phyloP scores from a whole-genome alignment of 306 rosid genomes.

The Trifolium repens region DNA sequence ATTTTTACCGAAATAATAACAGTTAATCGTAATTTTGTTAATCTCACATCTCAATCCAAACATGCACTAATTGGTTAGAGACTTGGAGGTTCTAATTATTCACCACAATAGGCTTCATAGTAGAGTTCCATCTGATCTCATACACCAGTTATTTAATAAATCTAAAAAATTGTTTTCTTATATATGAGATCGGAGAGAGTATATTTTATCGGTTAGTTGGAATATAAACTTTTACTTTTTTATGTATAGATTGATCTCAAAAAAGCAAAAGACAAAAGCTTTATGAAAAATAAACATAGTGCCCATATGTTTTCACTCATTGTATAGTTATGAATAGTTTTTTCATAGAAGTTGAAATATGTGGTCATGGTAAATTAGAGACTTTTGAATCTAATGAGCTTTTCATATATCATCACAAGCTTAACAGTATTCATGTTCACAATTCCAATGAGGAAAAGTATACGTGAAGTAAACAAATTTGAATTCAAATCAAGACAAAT shows the following conservation, averaged over 20 bases:
- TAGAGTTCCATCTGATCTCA: too few relatives aligned
- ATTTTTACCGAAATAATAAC: too few relatives aligned
- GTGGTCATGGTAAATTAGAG: slow-evolving; percentile 5
- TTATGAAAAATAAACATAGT: slow-evolving; percentile 5
- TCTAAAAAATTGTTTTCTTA: too few relatives aligned
- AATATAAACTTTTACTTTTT: slow-evolving; percentile 20
- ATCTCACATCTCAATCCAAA: too few relatives aligned
- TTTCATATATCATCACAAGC: slow-evolving; percentile 23
- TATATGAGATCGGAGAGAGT: too few relatives aligned
- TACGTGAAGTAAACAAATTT: slow-evolving; percentile 39
- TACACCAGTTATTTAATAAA: too few relatives aligned
- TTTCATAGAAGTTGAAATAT: not conserved
- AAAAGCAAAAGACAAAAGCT: slow-evolving; percentile 40
- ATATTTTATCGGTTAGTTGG: not conserved
- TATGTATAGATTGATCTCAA: slow-evolving; percentile 27
- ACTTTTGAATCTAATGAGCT: not conserved
- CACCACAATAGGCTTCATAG: not conserved
- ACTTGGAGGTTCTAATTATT: too few relatives aligned
- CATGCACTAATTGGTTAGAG: too few relatives aligned
- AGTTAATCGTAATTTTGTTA: too few relatives aligned
- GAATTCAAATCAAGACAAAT: slow-evolving; percentile 47
- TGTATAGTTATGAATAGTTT: not conserved
- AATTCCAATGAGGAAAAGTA: slow-evolving; percentile 32
- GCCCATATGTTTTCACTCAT: slow-evolving; percentile 10
- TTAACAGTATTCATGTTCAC: not conserved